These are phyloP conservation scores for Cyberlindnera maclurae DNA, from an alignment of 805 yeast species.

Conservation along the genomic window DNA sequence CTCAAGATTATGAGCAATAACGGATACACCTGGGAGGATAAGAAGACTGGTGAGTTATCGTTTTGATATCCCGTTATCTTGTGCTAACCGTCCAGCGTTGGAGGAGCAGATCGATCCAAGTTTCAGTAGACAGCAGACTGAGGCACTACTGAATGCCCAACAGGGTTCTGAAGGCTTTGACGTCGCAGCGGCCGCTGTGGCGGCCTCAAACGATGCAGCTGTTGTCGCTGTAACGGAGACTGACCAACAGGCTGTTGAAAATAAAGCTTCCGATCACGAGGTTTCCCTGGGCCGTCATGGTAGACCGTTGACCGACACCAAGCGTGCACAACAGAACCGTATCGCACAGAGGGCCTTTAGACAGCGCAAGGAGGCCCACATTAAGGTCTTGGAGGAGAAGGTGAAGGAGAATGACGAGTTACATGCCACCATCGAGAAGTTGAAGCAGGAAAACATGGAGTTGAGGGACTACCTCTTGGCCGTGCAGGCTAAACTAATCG, in stretches of 20 bases:
- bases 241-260: neutral
- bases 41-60: constrained; percentile 11
- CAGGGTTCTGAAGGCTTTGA: constrained; percentile 18
- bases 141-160: constrained; percentile 13
- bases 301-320: constrained; percentile 49
- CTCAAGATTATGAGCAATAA: constrained; percentile 1
- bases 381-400: constrained; percentile 70
- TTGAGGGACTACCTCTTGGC: constrained; percentile 67
- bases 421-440: constrained; percentile 56
- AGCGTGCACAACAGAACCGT: constrained; percentile 88
- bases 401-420: constrained; percentile 57
- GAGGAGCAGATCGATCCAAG: constrained; percentile 27
- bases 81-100: constrained; percentile 2
- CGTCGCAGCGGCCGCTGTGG: constrained; percentile 33
- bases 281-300: constrained; percentile 18
- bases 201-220: constrained; percentile 14
- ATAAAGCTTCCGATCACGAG: neutral
- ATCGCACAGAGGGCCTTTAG: constrained; percentile 90
- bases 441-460: constrained; percentile 63
- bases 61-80: neutral
- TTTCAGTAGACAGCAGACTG: constrained; percentile 15
- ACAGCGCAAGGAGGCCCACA: constrained; percentile 72
- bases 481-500: constrained; percentile 60
- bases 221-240: constrained; percentile 12
- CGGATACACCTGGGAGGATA: constrained; percentile 10